Percentiles rank a stretch among this genome's conserved stretches.
Evolutionary conservation across 345 rosid species (phyloP).

Genomic region (Nasturtium officinale): DNA sequence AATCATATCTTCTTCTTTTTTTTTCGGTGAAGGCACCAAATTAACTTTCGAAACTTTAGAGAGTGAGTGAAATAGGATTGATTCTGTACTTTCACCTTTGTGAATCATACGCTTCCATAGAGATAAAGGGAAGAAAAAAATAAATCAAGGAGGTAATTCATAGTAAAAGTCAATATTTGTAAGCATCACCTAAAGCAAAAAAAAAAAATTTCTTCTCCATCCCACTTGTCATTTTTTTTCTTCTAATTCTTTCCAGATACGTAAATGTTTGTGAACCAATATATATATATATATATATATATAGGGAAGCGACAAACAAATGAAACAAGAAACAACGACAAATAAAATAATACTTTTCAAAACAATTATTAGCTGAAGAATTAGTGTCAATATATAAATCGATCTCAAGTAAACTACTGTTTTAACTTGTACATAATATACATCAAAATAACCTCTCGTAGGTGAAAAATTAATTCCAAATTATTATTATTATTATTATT

Average conservation of each 20-base stretch:
- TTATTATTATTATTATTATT: too few relatives aligned
- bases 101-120: constrained; percentile 35
- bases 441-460: neutral
- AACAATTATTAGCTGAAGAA: neutral
- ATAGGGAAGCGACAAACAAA: neutral
- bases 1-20: neutral
- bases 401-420: constrained; percentile 15
- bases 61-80: constrained; percentile 24
- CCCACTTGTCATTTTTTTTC: constrained; percentile 4
- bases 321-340: constrained; percentile 12
- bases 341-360: neutral
- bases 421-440: neutral
- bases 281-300: neutral
- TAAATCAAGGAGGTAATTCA: constrained; percentile 15
- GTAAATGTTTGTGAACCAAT: neutral
- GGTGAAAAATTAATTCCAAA: neutral
- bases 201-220: constrained; percentile 12
- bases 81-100: constrained; percentile 35
- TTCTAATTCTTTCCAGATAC: constrained; percentile 3
- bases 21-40: neutral
- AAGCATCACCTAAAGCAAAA: constrained; percentile 30
- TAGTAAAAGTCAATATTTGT: constrained; percentile 32
- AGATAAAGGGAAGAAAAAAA: neutral
- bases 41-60: constrained; percentile 16
- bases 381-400: neutral